Percentiles rank a stretch among this genome's conserved stretches.
Evolutionary conservation across 805 yeast species (phyloP).

Genomic region (Candida golubevii): DNA sequence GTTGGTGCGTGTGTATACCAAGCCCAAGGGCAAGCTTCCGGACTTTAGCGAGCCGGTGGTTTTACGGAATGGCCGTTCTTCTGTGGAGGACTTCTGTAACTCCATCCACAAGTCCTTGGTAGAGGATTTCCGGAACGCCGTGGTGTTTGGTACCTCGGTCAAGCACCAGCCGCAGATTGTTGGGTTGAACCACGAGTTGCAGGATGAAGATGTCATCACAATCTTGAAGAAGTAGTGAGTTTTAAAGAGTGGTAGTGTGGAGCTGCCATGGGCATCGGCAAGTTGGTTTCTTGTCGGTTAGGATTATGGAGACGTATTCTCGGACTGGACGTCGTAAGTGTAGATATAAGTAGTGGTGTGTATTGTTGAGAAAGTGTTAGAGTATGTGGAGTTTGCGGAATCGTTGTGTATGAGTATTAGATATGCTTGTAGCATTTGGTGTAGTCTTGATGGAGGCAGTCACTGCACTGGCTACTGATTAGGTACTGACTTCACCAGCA

Average conservation of each 20-base stretch:
- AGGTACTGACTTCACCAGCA: too few species aligned
- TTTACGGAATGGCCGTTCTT: conserved; percentile 69
- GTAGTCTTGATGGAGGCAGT: too few species aligned
- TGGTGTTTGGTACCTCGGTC: conserved; percentile 90
- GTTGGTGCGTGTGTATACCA: conserved; percentile 92
- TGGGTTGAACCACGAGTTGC: conserved; percentile 76
- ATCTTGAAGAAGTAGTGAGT: conserved; percentile 63
- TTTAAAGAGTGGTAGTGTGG: background rate
- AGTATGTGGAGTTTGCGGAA: too few species aligned
- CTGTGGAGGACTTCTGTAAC: conserved; percentile 95
- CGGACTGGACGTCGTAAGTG: too few species aligned
- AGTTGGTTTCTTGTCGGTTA: too few species aligned
- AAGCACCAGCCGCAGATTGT: conserved; percentile 98
- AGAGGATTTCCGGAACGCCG: conserved; percentile 88
- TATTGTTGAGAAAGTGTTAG: too few species aligned
- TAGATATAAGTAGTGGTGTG: too few species aligned
- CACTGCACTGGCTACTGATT: too few species aligned
- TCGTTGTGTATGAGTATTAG: too few species aligned
- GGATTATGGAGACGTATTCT: too few species aligned
- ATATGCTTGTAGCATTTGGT: too few species aligned
- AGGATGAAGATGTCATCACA: conserved; percentile 97
- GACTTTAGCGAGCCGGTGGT: conserved; percentile 96
- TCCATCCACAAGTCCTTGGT: conserved; percentile 92
- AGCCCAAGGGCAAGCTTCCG: conserved; percentile 91
- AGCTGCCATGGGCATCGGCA: too few species aligned